Evolutionary conservation across 1,139 yeast species (phyloP).

Genomic region (Diutina ranongensis): DNA sequence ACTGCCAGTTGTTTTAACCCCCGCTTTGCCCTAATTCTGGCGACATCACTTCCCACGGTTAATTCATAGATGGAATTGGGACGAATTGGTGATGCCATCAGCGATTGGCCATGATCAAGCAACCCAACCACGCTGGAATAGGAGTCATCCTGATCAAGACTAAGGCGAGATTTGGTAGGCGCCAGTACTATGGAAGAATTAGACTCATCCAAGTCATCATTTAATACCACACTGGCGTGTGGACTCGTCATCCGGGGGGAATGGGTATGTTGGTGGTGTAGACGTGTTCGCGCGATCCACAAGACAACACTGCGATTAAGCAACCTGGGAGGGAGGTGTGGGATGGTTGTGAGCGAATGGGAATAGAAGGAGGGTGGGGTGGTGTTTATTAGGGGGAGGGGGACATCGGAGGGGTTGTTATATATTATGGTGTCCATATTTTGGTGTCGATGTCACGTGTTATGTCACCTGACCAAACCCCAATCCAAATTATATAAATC

Average conservation of each 20-base stretch:
- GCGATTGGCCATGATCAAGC: background rate
- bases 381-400: too few species aligned
- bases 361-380: too few species aligned
- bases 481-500: too few species aligned
- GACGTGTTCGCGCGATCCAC: slow-evolving; percentile 5
- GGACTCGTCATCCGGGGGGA: slow-evolving; percentile 3
- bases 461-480: too few species aligned
- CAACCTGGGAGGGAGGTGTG: too few species aligned
- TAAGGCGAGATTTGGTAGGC: background rate
- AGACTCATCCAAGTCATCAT: slow-evolving; percentile 3
- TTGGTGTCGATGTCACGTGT: too few species aligned
- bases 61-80: slow-evolving; percentile 71
- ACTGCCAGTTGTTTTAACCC: slow-evolving; percentile 24
- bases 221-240: slow-evolving; percentile 6
- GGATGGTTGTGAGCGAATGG: too few species aligned
- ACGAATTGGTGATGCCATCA: slow-evolving; percentile 44
- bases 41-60: slow-evolving; percentile 46
- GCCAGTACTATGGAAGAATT: background rate
- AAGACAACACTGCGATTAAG: too few species aligned
- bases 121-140: background rate
- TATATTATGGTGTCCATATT: too few species aligned
- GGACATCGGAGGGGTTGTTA: too few species aligned
- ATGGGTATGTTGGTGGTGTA: background rate
- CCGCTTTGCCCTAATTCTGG: slow-evolving; percentile 23
- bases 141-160: slow-evolving; percentile 4